Evolutionary conservation across 441 rosid genomes (phyloP).

Genomic region (Corymbia calophylla): DNA sequence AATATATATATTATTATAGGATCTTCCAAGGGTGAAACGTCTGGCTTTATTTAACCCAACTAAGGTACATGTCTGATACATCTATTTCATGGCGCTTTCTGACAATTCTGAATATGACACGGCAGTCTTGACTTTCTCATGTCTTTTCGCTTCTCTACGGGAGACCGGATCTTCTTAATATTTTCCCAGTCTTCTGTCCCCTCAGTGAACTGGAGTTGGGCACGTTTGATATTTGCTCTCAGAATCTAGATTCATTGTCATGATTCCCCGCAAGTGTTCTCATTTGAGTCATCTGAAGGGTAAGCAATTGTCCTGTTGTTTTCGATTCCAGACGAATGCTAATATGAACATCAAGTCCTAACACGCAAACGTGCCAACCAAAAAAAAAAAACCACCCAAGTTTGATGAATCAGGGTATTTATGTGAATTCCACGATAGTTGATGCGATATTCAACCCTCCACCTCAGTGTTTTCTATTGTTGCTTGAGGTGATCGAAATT

Average conservation of each 20-base stretch:
- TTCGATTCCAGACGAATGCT: neutral
- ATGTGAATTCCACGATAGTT: neutral
- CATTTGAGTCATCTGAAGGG: neutral
- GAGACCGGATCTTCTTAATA: neutral
- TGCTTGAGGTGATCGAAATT: neutral
- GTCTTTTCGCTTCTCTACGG: neutral
- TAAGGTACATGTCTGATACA: neutral
- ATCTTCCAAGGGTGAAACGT: neutral
- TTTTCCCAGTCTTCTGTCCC: neutral
- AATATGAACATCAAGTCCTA: neutral
- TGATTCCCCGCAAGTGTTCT: neutral
- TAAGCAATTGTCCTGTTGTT: neutral
- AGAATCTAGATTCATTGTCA: conserved; percentile 37
- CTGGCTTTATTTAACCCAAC: neutral
- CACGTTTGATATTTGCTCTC: conserved; percentile 16
- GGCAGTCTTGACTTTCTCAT: neutral
- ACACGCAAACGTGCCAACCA: neutral
- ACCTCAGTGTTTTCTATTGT: neutral
- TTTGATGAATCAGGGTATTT: neutral
- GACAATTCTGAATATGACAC: neutral
- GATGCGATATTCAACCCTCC: neutral
- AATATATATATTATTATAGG: neutral
- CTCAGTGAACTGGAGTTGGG: neutral
- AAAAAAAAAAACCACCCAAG: no score
- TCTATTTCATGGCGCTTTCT: neutral